Base-by-base conservation (phyloP, 2,329 filamentous ascomycete genomes). In the Cordyceps farinosa region DNA sequence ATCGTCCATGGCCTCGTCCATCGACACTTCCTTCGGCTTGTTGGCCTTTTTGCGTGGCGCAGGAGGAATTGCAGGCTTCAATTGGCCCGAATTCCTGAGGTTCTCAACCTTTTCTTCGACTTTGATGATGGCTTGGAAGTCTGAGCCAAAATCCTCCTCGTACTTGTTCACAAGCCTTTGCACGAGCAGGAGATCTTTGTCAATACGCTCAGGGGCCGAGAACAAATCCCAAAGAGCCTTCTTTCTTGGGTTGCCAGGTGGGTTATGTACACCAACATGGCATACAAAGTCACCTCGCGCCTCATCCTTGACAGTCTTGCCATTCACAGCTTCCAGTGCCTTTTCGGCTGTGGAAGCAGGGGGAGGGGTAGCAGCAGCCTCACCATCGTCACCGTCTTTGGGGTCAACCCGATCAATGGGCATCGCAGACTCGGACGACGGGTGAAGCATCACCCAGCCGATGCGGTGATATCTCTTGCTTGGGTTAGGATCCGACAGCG, bases 181-280 rank as follows among this genome's bases (percentile, higher is more conserved):
- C 15, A 93, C 92, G 17, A 98, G 84, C 50, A 89, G 83, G 5
- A 98, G 82, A 72, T 99, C 95, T 67, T 93, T 92, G 67, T 96
- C 91, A 66, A 99, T 90, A 59, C 96, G 88, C 74, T 99, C 94
- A 0, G 95, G 93, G 0, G 93, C 88, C 2, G 94, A 98, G 73
- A 98, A 98, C 9, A 98, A 81, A 75, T 98, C 94, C 94, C 94
- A 98, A 2, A 98, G 79, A 0, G 94, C 94, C 79, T 98, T 98
- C 81, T 97, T 97, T 62, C 94, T 84, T 2, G 92, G 91, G 63
- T 92, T 88, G 44, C 84, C 84, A 2, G 94, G 92, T 4, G 95
- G 93, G 65, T 92, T 92, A 76, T 99, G 95, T 29, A 99, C 90
- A 65, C 95, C 95, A 56, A 98, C 95, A 72, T 99, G 95, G 73